Conservation (phyloP, 1,284 basidiomycete genomes). For the Leccinum fallax region DNA sequence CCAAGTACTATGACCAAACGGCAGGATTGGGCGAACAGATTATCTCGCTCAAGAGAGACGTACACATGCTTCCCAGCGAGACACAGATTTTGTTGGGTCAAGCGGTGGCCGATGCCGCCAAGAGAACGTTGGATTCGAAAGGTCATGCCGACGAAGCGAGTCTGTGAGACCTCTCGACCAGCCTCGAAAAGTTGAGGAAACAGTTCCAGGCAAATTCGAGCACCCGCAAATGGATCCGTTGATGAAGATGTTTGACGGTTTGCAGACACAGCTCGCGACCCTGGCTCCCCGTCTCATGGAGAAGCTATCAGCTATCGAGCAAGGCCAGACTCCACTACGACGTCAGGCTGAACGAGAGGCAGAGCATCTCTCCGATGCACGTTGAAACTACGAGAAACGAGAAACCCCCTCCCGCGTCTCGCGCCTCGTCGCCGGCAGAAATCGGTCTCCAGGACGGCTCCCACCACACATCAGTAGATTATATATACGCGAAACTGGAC, state of each 20-base stretch:
- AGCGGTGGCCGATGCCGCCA: slow-evolving; percentile 5
- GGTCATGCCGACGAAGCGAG: not conserved
- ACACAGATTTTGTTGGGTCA: slow-evolving; percentile 22
- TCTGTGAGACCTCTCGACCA: slow-evolving; percentile 24
- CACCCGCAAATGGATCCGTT: slow-evolving; percentile 22
- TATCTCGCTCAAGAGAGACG: slow-evolving; percentile 39
- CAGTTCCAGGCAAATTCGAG: slow-evolving; percentile 16
- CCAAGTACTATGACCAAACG: slow-evolving; percentile 40
- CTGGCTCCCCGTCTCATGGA: slow-evolving; percentile 27
- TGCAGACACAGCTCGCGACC: slow-evolving; percentile 23
- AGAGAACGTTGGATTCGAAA: slow-evolving; percentile 3
- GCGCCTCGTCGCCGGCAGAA: slow-evolving; percentile 1
- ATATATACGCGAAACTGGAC: slow-evolving; percentile 32
- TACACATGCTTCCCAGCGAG: slow-evolving; percentile 34
- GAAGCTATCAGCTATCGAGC: slow-evolving; percentile 32
- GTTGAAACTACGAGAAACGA: slow-evolving; percentile 14
- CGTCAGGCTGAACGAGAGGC: slow-evolving; percentile 12
- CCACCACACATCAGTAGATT: slow-evolving; percentile 6
- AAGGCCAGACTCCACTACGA: slow-evolving; percentile 21
- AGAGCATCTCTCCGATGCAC: not conserved
- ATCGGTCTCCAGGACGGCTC: not conserved
- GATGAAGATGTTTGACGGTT: slow-evolving; percentile 25
- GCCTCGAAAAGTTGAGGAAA: slow-evolving; percentile 25
- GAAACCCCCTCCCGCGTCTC: slow-evolving; percentile 16
- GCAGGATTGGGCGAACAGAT: slow-evolving; percentile 40